A percentile compares a stretch with the other conserved stretches of the same genome.
Evolutionary conservation across 2,329 filamentous ascomycete species (phyloP).

Genomic region (Aspergillus calidoustus): DNA sequence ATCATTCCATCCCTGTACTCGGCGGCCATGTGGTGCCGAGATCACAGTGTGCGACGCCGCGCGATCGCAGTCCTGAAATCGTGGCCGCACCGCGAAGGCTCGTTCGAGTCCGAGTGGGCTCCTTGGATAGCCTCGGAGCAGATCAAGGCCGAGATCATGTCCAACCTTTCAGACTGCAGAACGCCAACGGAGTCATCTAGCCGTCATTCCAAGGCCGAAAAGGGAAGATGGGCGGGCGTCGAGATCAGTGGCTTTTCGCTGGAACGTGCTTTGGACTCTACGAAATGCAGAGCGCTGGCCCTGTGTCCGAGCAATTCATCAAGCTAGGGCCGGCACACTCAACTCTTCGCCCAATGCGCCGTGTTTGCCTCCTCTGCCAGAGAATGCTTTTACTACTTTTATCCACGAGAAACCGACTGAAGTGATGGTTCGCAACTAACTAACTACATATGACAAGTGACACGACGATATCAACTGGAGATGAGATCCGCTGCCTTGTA

Average conservation of each 20-base stretch:
- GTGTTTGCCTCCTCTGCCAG: too few relatives aligned
- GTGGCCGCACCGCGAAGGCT: slow-evolving; percentile 13
- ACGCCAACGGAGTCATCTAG: background rate
- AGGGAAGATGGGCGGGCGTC: too few relatives aligned
- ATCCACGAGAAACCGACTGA: too few relatives aligned
- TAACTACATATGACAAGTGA: too few relatives aligned
- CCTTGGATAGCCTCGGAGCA: background rate
- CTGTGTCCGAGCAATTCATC: background rate
- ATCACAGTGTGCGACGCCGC: background rate
- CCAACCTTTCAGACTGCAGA: background rate
- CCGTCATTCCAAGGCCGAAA: background rate
- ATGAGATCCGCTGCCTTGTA: slow-evolving; percentile 6
- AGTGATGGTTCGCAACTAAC: too few relatives aligned
- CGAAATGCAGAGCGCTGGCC: background rate
- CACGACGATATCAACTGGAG: too few relatives aligned
- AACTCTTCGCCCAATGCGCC: too few relatives aligned
- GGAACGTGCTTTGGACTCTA: background rate
- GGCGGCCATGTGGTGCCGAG: background rate
- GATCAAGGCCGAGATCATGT: background rate
- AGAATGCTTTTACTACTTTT: too few relatives aligned
- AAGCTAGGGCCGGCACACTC: background rate
- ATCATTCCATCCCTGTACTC: background rate
- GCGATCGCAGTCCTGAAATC: background rate
- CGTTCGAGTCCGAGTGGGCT: slow-evolving; percentile 6
- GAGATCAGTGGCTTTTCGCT: background rate